Percentiles rank a stretch among this genome's conserved stretches.
These are phyloP conservation scores for Rhodotorula sp. DNA, from an alignment of 1,284 basidiomycete genomes.

Conservation along the genomic window DNA sequence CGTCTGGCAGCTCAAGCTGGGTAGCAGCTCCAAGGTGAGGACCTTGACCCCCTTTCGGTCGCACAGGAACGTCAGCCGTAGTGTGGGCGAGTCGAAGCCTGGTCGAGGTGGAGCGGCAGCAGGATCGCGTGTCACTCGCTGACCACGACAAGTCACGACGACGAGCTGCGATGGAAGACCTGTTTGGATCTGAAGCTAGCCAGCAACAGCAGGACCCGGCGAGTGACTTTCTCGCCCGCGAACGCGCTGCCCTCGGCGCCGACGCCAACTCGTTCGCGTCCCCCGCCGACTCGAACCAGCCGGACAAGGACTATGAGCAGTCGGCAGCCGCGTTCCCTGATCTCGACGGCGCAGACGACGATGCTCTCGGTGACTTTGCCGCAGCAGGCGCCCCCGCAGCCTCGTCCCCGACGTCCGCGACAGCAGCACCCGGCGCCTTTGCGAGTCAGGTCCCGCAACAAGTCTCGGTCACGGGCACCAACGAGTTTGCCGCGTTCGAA, in stretches of 20 bases:
- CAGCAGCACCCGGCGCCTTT: slow-evolving; percentile 42
- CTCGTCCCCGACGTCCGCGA: slow-evolving; percentile 31
- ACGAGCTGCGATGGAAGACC: slow-evolving; percentile 30
- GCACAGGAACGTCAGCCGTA: neutral
- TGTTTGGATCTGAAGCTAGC: slow-evolving; percentile 22
- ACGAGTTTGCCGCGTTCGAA: slow-evolving; percentile 87
- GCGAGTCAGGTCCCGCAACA: slow-evolving; percentile 55
- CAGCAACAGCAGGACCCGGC: slow-evolving; percentile 20
- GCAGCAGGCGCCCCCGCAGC: no score
- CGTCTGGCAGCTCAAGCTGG: no score
- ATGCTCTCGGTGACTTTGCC: slow-evolving; percentile 60
- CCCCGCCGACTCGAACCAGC: neutral
- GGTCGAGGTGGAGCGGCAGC: neutral
- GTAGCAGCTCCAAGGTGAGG: no score
- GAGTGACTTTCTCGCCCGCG: slow-evolving; percentile 39
- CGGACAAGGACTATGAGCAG: slow-evolving; percentile 40
- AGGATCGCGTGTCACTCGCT: neutral
- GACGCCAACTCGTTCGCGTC: slow-evolving; percentile 13
- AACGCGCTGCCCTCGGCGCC: slow-evolving; percentile 31
- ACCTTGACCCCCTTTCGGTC: no score
- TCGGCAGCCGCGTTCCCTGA: slow-evolving; percentile 78
- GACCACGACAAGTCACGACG: neutral
- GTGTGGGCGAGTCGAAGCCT: neutral
- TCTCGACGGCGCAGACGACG: slow-evolving; percentile 62
- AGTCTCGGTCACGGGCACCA: slow-evolving; percentile 69